Conservation (phyloP, 2,329 filamentous ascomycete genomes). For the Didymella sp. region DNA sequence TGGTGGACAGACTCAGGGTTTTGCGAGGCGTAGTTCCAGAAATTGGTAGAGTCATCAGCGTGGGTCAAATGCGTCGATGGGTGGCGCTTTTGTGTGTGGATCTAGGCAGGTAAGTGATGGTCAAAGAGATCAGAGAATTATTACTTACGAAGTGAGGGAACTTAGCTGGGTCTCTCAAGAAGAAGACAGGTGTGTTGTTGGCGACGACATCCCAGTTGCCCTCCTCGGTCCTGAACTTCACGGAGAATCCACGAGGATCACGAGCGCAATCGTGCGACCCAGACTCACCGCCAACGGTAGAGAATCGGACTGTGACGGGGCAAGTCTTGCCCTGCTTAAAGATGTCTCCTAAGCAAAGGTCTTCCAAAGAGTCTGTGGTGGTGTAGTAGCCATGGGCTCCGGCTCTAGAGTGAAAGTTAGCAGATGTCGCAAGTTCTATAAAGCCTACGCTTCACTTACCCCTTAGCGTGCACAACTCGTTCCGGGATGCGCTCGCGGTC, state of each 20-base stretch:
- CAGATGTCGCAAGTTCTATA: not conserved
- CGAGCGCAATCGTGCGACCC: constrained; percentile 75
- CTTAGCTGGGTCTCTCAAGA: constrained; percentile 75
- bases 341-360: constrained; percentile 55
- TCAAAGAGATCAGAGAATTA: not conserved
- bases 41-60: constrained; percentile 68
- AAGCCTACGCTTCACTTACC: not conserved
- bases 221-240: constrained; percentile 76
- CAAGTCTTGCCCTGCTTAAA: constrained; percentile 72
- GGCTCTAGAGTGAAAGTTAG: constrained; percentile 31
- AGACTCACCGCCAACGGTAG: constrained; percentile 76
- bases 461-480: constrained; percentile 51
- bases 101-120: constrained; percentile 55
- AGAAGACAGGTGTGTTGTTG: constrained; percentile 79
- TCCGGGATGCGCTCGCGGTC: constrained; percentile 60
- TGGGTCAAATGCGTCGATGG: constrained; percentile 73
- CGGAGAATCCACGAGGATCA: constrained; percentile 74
- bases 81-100: constrained; percentile 75
- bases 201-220: constrained; percentile 77
- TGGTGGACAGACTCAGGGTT: constrained; percentile 63
- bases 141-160: constrained; percentile 45
- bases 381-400: constrained; percentile 59
- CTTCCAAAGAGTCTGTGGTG: constrained; percentile 56
- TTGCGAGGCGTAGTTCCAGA: constrained; percentile 68
- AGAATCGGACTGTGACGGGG: constrained; percentile 72